These are phyloP conservation scores for Hansenula lynferdii DNA, from an alignment of 1,139 yeast genomes.

Conservation along the genomic window DNA sequence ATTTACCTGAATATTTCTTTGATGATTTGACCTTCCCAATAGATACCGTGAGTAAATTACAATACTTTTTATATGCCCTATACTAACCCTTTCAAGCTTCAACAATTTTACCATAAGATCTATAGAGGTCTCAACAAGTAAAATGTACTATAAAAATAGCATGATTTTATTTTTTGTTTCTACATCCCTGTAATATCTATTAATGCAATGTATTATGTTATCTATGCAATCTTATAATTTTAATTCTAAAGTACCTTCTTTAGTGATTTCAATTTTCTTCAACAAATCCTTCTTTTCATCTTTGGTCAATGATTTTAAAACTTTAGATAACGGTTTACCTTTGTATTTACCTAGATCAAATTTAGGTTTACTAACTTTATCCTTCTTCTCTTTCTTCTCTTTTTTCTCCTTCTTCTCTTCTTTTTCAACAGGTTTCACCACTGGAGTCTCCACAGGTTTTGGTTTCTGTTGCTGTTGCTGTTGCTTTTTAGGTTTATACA, in stretches of 20 bases:
- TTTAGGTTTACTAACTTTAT: conserved; percentile 8
- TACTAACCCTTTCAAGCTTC: conserved; percentile 15
- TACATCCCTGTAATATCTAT: too few species aligned
- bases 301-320: conserved; percentile 27
- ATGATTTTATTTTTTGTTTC: background rate
- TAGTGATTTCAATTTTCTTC: conserved; percentile 28
- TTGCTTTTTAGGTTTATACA: conserved; percentile 67
- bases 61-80: background rate
- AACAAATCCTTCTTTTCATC: conserved; percentile 31
- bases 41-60: conserved; percentile 33
- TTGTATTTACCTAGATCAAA: conserved; percentile 21
- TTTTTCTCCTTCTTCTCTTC: conserved; percentile 6
- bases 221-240: conserved; percentile 3
- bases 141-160: background rate
- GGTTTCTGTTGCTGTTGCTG: conserved; percentile 14
- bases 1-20: conserved; percentile 59
- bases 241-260: conserved; percentile 26
- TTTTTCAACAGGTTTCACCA: conserved; percentile 5
- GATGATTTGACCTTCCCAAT: conserved; percentile 59
- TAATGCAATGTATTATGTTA: too few species aligned
- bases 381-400: conserved; percentile 8
- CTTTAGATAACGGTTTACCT: conserved; percentile 31
- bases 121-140: conserved; percentile 47
- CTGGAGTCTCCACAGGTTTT: too few species aligned
- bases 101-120: conserved; percentile 55